Evolutionary conservation across 2,329 filamentous ascomycete species (phyloP).

Genomic region (Coniochaeta sp.): DNA sequence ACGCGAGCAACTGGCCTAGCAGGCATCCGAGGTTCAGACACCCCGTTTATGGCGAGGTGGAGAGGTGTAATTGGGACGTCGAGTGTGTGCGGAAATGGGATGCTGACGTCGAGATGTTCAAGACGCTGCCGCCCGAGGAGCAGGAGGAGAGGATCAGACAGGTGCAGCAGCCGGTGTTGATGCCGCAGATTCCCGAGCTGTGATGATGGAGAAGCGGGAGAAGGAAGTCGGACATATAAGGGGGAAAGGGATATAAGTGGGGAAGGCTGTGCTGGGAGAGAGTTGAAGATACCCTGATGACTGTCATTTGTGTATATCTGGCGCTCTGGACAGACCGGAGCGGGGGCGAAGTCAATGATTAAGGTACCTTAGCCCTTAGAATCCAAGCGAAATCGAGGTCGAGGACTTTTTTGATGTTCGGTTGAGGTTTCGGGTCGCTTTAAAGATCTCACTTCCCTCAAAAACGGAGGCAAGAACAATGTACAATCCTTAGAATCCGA

Average conservation of each 20-base stretch:
- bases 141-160: conserved; percentile 24
- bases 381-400: too few relatives aligned
- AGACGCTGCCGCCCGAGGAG: conserved; percentile 50
- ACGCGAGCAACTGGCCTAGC: conserved; percentile 65
- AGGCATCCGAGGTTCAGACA: conserved; percentile 60
- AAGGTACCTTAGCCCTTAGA: too few relatives aligned
- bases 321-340: too few relatives aligned
- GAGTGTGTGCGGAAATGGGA: conserved; percentile 63
- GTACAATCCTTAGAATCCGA: too few relatives aligned
- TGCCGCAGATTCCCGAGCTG: background rate
- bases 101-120: conserved; percentile 53
- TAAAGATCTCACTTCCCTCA: background rate
- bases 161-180: conserved; percentile 1
- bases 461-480: too few relatives aligned
- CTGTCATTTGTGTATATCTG: too few relatives aligned
- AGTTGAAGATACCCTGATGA: background rate
- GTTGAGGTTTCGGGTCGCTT: too few relatives aligned
- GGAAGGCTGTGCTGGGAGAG: background rate
- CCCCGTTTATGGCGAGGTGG: conserved; percentile 63
- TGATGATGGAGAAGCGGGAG: background rate
- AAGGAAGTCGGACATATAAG: background rate
- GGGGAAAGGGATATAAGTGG: background rate
- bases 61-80: conserved; percentile 62
- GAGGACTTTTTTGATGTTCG: too few relatives aligned
- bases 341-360: too few relatives aligned